Base-by-base conservation (phyloP, 208 protist species). In the Trypanosoma brucei region DNA sequence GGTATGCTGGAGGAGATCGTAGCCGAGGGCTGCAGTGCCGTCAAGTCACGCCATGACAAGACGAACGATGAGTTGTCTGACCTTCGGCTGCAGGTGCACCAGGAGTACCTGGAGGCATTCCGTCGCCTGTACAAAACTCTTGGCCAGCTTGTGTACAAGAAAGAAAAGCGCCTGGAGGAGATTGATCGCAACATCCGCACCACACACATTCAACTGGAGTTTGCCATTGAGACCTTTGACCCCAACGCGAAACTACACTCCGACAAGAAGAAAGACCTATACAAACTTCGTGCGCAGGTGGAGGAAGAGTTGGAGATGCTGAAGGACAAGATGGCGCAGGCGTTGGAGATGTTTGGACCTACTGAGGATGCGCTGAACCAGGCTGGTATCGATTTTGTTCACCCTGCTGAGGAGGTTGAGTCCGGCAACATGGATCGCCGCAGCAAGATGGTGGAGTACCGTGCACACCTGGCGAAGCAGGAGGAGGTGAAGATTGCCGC, bases 181-280 rank as follows among this genome's bases (percentile, higher is more conserved):
- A 84, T 89, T 66, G 83, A 89, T 66, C 78, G 83, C 50, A 86
- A 84, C 62, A 90, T 90, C 68, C 79, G 83, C 61, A 79, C 69
- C 7, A 82, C 76, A 9, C 81, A 86, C 65, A 86, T 86, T 58
- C 77, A 83, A 55, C 67, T 84, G 13, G 81, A 88, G 78, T 88
- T 84, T 59, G 71, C 75, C 64, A 88, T 88, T 46, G 81, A 88
- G 78, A 88, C 81, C 14, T 88, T 88, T 55, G 81, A 87, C 69
- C 81, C 81, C 30, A 84, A 87, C 57, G 81, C 81, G 59, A 87
- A 87, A 75, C 80, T 79, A 64, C 62, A 87, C 75, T 82, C 81
- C 3, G 81, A 84, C 59, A 69, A 46, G 59, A 90, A 90, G 75
- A 81, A 81, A 60, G 68, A 74, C 56, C 76, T 89, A 55, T 89